Conservation (phyloP, 495 filamentous ascomycete species). For the Elasticomyces elasticus region DNA sequence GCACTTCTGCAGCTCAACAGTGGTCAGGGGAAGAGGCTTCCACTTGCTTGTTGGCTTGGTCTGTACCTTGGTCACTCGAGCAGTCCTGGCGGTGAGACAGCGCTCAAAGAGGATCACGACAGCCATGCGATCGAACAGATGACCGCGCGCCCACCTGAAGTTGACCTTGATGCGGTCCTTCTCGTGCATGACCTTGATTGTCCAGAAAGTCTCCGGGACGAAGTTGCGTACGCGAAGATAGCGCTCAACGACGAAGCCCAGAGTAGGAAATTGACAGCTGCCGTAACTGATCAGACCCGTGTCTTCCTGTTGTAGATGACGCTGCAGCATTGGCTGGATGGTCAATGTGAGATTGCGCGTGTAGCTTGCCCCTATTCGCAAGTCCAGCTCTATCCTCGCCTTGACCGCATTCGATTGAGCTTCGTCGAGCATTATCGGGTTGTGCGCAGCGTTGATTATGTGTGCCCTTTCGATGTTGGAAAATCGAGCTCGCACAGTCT, state of each 20-base stretch:
- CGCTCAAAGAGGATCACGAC: constrained; percentile 76
- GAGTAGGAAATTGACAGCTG: constrained; percentile 95
- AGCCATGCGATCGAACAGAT: constrained; percentile 77
- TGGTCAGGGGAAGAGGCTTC: constrained; percentile 88
- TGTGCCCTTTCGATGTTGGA: constrained; percentile 96
- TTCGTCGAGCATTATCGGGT: constrained; percentile 70
- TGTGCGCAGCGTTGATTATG: constrained; percentile 71
- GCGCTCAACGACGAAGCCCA: constrained; percentile 93
- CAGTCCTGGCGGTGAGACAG: constrained; percentile 66
- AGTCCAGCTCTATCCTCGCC: constrained; percentile 82
- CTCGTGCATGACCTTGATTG: constrained; percentile 71
- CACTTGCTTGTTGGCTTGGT: constrained; percentile 89
- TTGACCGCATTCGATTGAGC: constrained; percentile 79
- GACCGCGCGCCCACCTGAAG: constrained; percentile 73
- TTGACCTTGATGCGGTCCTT: constrained; percentile 69
- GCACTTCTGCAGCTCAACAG: constrained; percentile 97
- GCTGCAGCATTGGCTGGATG: constrained; percentile 55
- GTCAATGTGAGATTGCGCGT: constrained; percentile 77
- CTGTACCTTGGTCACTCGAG: constrained; percentile 70
- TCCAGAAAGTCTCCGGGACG: constrained; percentile 86
- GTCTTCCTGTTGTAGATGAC: constrained; percentile 39
- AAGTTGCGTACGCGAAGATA: constrained; percentile 91
- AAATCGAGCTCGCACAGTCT: constrained; percentile 80
- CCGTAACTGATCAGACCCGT: constrained; percentile 73
- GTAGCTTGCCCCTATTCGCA: constrained; percentile 84